phyloP scores from a whole-genome alignment of 768 basidiomycete species.

The Leccinum sublutescens region DNA sequence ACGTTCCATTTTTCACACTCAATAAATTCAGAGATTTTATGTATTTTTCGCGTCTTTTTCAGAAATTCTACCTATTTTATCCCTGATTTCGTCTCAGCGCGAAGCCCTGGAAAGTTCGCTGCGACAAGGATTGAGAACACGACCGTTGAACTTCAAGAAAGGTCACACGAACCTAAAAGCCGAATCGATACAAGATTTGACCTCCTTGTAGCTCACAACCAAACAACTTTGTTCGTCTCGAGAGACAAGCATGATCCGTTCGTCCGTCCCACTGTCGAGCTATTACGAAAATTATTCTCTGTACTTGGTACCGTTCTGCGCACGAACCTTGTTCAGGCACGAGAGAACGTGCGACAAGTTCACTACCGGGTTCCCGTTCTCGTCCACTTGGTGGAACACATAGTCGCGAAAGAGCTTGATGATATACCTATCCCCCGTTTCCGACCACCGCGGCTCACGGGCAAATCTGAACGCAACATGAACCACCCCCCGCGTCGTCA shows the following conservation, averaged over 20 bases:
- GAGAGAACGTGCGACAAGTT: slow-evolving; percentile 89
- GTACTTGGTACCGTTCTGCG: background rate
- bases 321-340: slow-evolving; percentile 85
- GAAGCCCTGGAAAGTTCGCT: slow-evolving; percentile 47
- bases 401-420: slow-evolving; percentile 98
- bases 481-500: background rate
- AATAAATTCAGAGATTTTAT: slow-evolving; percentile 30
- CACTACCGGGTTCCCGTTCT: slow-evolving; percentile 82
- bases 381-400: slow-evolving; percentile 97
- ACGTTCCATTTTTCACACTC: slow-evolving; percentile 3
- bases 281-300: slow-evolving; percentile 29
- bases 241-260: slow-evolving; percentile 91
- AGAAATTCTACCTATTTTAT: slow-evolving; percentile 66
- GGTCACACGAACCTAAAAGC: slow-evolving; percentile 67
- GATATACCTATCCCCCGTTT: slow-evolving; percentile 97
- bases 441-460: slow-evolving; percentile 95
- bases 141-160: background rate
- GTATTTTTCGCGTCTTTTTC: slow-evolving; percentile 59
- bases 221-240: slow-evolving; percentile 96
- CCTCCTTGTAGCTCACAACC: slow-evolving; percentile 89
- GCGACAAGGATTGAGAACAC: slow-evolving; percentile 1
- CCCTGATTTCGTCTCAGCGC: slow-evolving; percentile 16
- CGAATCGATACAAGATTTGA: slow-evolving; percentile 80
- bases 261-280: slow-evolving; percentile 93
- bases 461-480: slow-evolving; percentile 67